Base-by-base conservation (phyloP, 2,329 filamentous ascomycete genomes). In the Mariannaea elegans region DNA sequence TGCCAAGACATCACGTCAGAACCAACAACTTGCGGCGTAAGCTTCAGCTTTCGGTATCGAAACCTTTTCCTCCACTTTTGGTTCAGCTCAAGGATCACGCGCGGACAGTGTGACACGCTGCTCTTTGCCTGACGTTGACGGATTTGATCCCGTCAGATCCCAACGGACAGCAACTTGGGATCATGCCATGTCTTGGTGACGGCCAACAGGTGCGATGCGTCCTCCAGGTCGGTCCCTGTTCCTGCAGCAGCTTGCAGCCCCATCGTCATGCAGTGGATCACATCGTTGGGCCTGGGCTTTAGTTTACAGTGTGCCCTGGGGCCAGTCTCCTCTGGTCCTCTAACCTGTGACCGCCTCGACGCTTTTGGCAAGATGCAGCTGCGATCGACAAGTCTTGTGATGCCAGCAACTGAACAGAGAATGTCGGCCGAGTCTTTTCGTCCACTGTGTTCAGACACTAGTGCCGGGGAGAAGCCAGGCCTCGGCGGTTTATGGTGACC, bases 211-310 rank as follows among this genome's bases (percentile, higher is more conserved):
- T 50, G 65, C 58, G 39, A 36, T 62, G 56, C 51, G 38, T 14
- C 53, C 51, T 54, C n/a, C n/a, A n/a, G n/a, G n/a, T n/a, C n/a
- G 49, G 64, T 51, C 65, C 67, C 63, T 71, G 69, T 70, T 71
- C 69, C 66, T 71, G 67, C 66, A 71, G 63, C 65, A 65, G 62
- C 69, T 68, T 66, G 32, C 64, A 64, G 53, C 57, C 64, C 50
- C 66, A 66, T 67, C 67, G 56, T 67, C 67, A 71, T 70, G 61
- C 45, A 44, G 68, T 68, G 66, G 66, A 59, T 44, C 56, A 59
- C 23, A 19, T 58, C 53, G 44, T 49, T 57, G 59, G 54, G 59
- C 49, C 61, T 44, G 59, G 53, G 39, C 57, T 44, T 19, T 5
- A 13, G 39, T n/a, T 51, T 56, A 59, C 61, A 56, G 54, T 31